Base-by-base conservation (phyloP, 2,329 filamentous ascomycete genomes). In the Magnaporthiopsis poae region DNA sequence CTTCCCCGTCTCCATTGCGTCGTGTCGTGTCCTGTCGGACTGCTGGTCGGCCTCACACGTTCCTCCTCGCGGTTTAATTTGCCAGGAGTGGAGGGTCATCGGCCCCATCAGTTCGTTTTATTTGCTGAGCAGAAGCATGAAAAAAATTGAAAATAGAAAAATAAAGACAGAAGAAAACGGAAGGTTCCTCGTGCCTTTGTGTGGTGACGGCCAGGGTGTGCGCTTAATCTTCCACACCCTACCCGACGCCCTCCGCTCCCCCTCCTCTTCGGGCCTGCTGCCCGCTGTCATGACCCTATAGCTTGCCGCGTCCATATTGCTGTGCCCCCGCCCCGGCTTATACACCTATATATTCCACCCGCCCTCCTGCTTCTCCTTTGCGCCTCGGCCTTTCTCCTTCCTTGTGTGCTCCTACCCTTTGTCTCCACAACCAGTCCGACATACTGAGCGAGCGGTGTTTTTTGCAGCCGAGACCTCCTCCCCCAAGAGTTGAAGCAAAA, bases 1-100 rank as follows among this genome's bases (percentile, higher is more conserved):
- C 46, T 56, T 61, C 31, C 60, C 31, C 60, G 60, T 61, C 60
- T 21, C 60, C 60, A 29, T 61, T 61, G 60, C 18, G 60, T 61
- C 31, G 60, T 29, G 60, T 56, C 21, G 18, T 56, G 46, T 52
- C 46, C 18, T 52, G 46, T 56, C 21, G 46, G 18, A 4, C 46
- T 56, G 46, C 46, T 56, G 46, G 46, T 21, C 7, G 46, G 18
- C 46, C 46, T 56, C 46, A 56, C 46, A 56, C 31, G 60, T 29
- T 61, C 31, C 60, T 33, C 60, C 60, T 61, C 27, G 25, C 60
- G 60, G 31, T 61, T 61, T 61, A 61, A 61, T 61, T 61, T 61
- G 60, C 60, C 60, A 61, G 60, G 60, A 21, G 60, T 33, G 31
- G 46, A 56, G 46, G 46, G 46, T 8, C 46, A 21, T 56, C 1